These are phyloP conservation scores for Colletotrichum chlorophyti DNA, from an alignment of 2,329 filamentous ascomycete species.

Conservation along the genomic window DNA sequence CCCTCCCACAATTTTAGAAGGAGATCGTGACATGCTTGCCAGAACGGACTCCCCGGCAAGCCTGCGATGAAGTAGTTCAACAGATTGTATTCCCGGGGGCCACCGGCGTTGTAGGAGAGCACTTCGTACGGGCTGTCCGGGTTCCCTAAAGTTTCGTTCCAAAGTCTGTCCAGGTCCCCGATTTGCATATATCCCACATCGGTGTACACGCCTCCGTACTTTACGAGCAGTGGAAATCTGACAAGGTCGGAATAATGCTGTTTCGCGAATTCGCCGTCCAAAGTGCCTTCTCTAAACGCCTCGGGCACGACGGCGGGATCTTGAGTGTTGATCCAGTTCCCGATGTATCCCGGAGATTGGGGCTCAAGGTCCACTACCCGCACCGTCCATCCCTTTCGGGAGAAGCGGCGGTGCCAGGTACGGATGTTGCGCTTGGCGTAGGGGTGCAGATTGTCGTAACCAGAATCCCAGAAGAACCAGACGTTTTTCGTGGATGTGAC, in stretches of 20 bases:
- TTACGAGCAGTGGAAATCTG: constrained; percentile 61
- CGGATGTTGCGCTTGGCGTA: constrained; percentile 46
- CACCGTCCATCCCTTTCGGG: constrained; percentile 42
- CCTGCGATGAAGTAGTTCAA: constrained; percentile 58
- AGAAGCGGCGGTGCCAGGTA: constrained; percentile 49
- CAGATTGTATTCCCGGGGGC: constrained; percentile 41
- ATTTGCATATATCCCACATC: constrained; percentile 65
- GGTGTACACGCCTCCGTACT: constrained; percentile 63
- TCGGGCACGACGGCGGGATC: neutral
- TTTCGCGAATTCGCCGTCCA: constrained; percentile 55
- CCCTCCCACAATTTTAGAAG: constrained; percentile 61
- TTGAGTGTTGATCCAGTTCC: neutral
- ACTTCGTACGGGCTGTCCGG: constrained; percentile 53
- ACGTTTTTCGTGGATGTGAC: constrained; percentile 49
- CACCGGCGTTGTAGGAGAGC: constrained; percentile 51
- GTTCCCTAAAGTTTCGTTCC: constrained; percentile 55
- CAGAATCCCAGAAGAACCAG: constrained; percentile 53
- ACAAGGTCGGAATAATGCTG: constrained; percentile 67
- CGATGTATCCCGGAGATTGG: neutral
- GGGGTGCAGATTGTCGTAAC: constrained; percentile 42
- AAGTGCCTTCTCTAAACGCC: constrained; percentile 44
- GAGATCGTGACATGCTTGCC: constrained; percentile 49
- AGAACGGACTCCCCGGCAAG: neutral
- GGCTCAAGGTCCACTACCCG: constrained; percentile 43
- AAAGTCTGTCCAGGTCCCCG: constrained; percentile 61